phyloP scores from a whole-genome alignment of 805 yeast genomes.

The Ogataea angusta region DNA sequence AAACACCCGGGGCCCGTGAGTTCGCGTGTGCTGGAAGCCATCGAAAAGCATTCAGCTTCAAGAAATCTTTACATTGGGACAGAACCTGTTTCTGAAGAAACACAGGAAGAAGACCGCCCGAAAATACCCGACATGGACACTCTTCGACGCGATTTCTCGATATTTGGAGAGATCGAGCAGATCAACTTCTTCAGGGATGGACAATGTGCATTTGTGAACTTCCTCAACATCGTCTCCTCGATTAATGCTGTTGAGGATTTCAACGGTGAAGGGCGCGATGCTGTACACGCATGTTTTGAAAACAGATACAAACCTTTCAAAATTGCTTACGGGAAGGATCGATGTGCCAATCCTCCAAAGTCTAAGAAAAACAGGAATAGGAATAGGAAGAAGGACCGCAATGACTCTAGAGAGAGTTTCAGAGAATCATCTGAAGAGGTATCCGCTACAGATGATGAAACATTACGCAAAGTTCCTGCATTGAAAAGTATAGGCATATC shows the following conservation, averaged over 20 bases:
- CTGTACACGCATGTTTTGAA: constrained; percentile 38
- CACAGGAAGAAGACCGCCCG: constrained; percentile 28
- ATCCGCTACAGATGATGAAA: constrained; percentile 10
- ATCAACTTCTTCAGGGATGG: constrained; percentile 67
- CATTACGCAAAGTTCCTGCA: constrained; percentile 13
- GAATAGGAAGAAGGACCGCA: constrained; percentile 31
- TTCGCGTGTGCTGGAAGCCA: constrained; percentile 55
- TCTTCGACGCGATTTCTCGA: constrained; percentile 56
- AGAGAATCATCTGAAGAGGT: constrained; percentile 5
- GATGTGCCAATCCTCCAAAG: constrained; percentile 76
- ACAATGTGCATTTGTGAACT: constrained; percentile 74
- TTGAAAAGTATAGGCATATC: constrained; percentile 28
- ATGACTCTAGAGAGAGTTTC: constrained; percentile 3
- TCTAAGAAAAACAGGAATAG: constrained; percentile 41
- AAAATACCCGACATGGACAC: constrained; percentile 45
- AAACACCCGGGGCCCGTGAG: constrained; percentile 62
- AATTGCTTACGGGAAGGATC: constrained; percentile 65
- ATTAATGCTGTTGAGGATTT: constrained; percentile 62
- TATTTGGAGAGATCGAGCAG: constrained; percentile 73
- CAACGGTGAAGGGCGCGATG: constrained; percentile 33
- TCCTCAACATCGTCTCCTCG: constrained; percentile 59
- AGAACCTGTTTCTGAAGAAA: constrained; percentile 37
- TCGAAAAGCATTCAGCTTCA: constrained; percentile 60
- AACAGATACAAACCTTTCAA: constrained; percentile 51
- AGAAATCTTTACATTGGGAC: constrained; percentile 75